These are phyloP conservation scores for Paracorniculantispora psalliotae DNA, from an alignment of 2,329 filamentous ascomycete genomes.

Conservation along the genomic window DNA sequence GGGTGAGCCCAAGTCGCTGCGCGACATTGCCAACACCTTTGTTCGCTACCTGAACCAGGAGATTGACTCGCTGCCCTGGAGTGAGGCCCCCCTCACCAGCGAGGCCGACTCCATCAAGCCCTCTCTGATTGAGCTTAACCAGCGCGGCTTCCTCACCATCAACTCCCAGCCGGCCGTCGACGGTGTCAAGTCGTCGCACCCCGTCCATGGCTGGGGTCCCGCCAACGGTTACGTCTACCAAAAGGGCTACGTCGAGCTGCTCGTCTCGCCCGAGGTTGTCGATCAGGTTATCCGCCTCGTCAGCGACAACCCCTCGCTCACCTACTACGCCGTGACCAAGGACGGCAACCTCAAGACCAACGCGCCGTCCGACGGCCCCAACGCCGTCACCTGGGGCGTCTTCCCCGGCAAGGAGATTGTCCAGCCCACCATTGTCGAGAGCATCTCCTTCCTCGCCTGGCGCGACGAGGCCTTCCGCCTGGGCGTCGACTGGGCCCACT, in stretches of 20 bases:
- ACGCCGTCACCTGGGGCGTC: slow-evolving; percentile 98
- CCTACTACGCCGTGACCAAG: slow-evolving; percentile 91
- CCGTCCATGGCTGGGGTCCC: slow-evolving; percentile 90
- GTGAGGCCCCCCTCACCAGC: slow-evolving; percentile 76
- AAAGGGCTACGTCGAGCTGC: slow-evolving; percentile 91
- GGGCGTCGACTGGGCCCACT: slow-evolving; percentile 90
- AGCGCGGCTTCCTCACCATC: slow-evolving; percentile 83
- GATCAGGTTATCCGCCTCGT: slow-evolving; percentile 73
- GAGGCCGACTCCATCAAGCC: slow-evolving; percentile 76
- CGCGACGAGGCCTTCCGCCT: slow-evolving; percentile 95
- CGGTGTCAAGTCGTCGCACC: slow-evolving; percentile 80
- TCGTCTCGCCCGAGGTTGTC: slow-evolving; percentile 77
- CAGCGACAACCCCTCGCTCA: slow-evolving; percentile 72
- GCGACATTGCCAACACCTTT: slow-evolving; percentile 79
- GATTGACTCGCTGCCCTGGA: slow-evolving; percentile 85
- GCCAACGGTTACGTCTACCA: slow-evolving; percentile 96
- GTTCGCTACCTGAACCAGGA: slow-evolving; percentile 78
- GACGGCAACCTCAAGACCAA: slow-evolving; percentile 79
- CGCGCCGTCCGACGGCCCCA: slow-evolving; percentile 77
- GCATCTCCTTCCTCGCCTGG: slow-evolving; percentile 95
- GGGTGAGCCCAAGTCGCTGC: slow-evolving; percentile 76
- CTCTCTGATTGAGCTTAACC: slow-evolving; percentile 76
- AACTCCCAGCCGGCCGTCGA: slow-evolving; percentile 97
- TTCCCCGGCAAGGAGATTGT: slow-evolving; percentile 99
- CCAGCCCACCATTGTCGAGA: slow-evolving; percentile 99